Evolutionary conservation across 805 yeast species (phyloP), one percentile per base, ranked within the genome.

Genomic region (Lachancea mirantina): DNA sequence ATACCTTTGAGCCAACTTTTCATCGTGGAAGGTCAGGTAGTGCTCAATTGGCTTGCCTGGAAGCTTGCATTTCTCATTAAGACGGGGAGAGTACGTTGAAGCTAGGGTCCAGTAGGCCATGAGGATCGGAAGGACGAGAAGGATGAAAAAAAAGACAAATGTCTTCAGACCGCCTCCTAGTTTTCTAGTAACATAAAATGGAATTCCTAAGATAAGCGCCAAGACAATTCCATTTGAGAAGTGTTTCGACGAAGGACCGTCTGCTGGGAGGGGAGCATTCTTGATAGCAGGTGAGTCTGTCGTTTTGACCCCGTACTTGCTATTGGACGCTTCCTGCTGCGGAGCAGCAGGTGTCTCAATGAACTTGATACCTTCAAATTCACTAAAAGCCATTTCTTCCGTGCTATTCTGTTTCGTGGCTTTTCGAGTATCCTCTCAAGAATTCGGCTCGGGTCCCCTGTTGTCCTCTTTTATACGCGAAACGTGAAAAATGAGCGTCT

Each of bases 221-320:
- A 69, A 34, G 38, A 85, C 51, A 8, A 72, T 51, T 44, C 49
- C 49, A 61, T 87, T 85, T 59, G 72, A 71, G 63, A 87, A 85
- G 48, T 77, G 74, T 54, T 73, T 76, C 19, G 87, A 68, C 16
- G 94, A 87, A 5, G 95, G 84, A 25, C 95, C 96, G 55, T 85
- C 96, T 4, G 94, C 95, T 17, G 94, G 88, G 41, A 84, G 65
- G 8, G 87, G 87, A 2, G 89, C 94, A 55, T 85, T 85, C 52
- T 79, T 74, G 54, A 85, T 84, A 6, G 88, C 66, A 17, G 94
- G 94, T 30, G 54, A 72, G 64, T 42, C 46, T 19, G 57, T 52
- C 27, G 57, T 46, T 32, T 40, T 38, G 33, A 68, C 68, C 24
- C 84, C 83, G 41, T 62, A 67, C 35, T 61, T 68, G 23, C 50